A percentile compares a stretch with the other conserved stretches of the same genome.
phyloP scores from a whole-genome alignment of 2,329 filamentous ascomycete species.

The Colletotrichum sp. region DNA sequence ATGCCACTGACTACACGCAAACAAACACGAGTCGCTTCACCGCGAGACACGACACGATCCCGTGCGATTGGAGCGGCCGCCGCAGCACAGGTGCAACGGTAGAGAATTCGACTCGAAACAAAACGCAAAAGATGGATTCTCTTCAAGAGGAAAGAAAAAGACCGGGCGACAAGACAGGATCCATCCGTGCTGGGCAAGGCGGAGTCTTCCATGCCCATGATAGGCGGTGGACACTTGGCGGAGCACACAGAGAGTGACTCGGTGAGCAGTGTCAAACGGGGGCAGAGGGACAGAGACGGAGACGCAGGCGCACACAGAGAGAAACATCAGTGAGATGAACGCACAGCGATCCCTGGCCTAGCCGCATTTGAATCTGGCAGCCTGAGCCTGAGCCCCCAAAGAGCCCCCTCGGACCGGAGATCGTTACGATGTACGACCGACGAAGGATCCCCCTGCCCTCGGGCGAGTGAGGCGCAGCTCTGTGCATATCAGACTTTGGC shows the following conservation, averaged over 20 bases:
- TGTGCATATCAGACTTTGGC: conserved; percentile 15
- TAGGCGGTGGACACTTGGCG: not conserved
- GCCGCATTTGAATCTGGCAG: conserved; percentile 15
- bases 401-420: conserved; percentile 2
- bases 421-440: conserved; percentile 7
- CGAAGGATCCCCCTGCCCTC: conserved; percentile 5
- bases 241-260: not conserved
- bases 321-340: conserved; percentile 9
- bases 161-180: not conserved
- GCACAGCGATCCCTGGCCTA: not conserved
- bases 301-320: not conserved
- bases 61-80: conserved; percentile 8
- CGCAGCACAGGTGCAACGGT: not conserved
- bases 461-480: conserved; percentile 19
- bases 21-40: not conserved
- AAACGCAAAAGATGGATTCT: not conserved
- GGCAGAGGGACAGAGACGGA: not conserved
- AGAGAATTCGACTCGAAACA: not conserved
- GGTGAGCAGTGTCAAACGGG: not conserved
- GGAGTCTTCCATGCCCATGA: not conserved
- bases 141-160: not conserved
- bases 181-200: not conserved
- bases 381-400: not conserved
- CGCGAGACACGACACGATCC: not conserved
- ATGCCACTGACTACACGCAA: conserved; percentile 6